phyloP scores from a whole-genome alignment of 2,329 filamentous ascomycete genomes.

The Purpureocillium lavendulum region DNA sequence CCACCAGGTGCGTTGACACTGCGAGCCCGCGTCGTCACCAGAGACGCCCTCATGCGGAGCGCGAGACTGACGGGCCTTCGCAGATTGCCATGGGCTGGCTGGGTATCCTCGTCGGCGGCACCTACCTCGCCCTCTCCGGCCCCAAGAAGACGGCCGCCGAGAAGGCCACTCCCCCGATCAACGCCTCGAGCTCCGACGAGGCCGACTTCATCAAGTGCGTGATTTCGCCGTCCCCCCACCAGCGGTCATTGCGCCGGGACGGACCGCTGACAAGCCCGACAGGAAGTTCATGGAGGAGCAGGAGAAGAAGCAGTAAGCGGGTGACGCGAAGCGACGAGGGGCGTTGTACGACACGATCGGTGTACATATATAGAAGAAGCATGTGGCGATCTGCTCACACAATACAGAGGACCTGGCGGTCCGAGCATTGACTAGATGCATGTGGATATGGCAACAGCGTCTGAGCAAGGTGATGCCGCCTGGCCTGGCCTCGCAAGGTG shows the following conservation, averaged over 20 bases:
- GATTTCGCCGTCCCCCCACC: slow-evolving; percentile 13
- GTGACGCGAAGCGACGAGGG: slow-evolving; percentile 9
- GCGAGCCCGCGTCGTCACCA: slow-evolving; percentile 5
- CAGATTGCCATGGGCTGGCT: slow-evolving; percentile 52
- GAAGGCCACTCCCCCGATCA: slow-evolving; percentile 46
- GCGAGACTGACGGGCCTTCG: slow-evolving; percentile 1
- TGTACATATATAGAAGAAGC: slow-evolving; percentile 25
- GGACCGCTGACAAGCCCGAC: slow-evolving; percentile 14
- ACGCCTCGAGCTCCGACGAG: slow-evolving; percentile 53
- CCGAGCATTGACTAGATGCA: too few relatives aligned
- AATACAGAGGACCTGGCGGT: not conserved
- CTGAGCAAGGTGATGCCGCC: too few relatives aligned
- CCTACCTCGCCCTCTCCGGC: slow-evolving; percentile 35
- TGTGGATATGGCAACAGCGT: too few relatives aligned
- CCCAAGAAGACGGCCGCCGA: slow-evolving; percentile 33
- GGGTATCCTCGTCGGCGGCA: slow-evolving; percentile 39
- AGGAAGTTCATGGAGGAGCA: slow-evolving; percentile 33
- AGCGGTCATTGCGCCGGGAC: not conserved
- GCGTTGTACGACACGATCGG: slow-evolving; percentile 19
- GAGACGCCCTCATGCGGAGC: not conserved
- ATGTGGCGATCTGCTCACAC: slow-evolving; percentile 1
- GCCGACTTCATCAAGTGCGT: slow-evolving; percentile 58
- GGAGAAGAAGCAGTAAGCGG: slow-evolving; percentile 30
- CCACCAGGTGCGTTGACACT: slow-evolving; percentile 44
- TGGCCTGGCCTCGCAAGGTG: too few relatives aligned